phyloP scores from a whole-genome alignment of 2,329 filamentous ascomycete genomes.

The Camillea tinctor region DNA sequence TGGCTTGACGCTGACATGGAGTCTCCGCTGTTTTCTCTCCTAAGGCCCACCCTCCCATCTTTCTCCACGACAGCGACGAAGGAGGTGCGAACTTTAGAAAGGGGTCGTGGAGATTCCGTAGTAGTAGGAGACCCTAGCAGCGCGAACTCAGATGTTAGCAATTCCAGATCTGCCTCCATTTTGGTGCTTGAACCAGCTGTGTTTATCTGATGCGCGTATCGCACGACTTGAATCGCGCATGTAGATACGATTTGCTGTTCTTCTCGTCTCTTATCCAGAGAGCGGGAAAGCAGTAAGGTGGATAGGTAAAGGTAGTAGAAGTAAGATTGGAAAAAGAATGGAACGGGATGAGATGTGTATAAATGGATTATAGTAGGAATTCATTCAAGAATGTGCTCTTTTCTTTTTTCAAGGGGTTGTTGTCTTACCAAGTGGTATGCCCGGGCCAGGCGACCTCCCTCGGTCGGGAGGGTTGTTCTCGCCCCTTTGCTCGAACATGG shows the following conservation, averaged over 20 bases:
- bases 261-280: no score
- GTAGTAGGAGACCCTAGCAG: slow-evolving; percentile 34
- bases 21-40: slow-evolving; percentile 43
- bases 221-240: background rate
- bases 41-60: slow-evolving; percentile 56
- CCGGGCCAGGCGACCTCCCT: slow-evolving; percentile 62
- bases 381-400: background rate
- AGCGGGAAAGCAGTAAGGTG: no score
- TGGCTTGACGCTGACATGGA: slow-evolving; percentile 38
- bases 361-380: background rate
- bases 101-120: slow-evolving; percentile 60
- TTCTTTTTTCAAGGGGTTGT: slow-evolving; percentile 5
- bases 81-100: slow-evolving; percentile 73
- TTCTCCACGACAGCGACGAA: slow-evolving; percentile 76
- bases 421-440: slow-evolving; percentile 43
- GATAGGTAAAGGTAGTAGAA: background rate
- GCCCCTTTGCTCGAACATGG: slow-evolving; percentile 76
- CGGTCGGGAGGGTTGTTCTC: slow-evolving; percentile 62
- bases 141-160: slow-evolving; percentile 31
- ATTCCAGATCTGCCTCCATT: slow-evolving; percentile 8
- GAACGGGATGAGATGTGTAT: background rate
- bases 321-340: background rate
- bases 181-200: background rate
- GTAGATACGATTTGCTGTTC: background rate
- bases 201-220: background rate